A percentile compares a stretch with the other conserved stretches of the same genome.
Conservation (phyloP, 371 early-diverging fungal species). For the Haplosporangium sp. region DNA sequence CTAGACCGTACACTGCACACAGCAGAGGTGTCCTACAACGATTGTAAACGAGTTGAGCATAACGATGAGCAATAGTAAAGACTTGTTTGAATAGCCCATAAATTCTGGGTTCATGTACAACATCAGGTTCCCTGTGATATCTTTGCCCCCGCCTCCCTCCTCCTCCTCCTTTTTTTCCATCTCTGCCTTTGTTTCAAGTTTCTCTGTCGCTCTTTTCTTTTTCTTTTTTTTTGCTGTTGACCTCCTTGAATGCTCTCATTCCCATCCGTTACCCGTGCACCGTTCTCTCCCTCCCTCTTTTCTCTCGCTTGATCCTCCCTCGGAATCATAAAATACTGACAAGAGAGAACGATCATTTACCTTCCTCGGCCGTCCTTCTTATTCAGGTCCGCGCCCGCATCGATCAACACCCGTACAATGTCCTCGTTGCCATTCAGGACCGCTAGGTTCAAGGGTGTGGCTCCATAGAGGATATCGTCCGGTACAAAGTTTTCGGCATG, state of each 20-base stretch:
- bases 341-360: conserved; percentile 45
- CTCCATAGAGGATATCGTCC: conserved; percentile 58
- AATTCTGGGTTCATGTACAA: neutral
- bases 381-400: conserved; percentile 73
- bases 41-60: neutral
- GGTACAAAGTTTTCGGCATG: conserved; percentile 54
- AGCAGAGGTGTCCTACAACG: conserved; percentile 64
- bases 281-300: neutral
- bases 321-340: neutral
- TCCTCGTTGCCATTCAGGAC: conserved; percentile 73
- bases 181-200: conserved; percentile 1
- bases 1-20: conserved; percentile 71
- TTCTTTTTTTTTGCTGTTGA: no score
- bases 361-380: conserved; percentile 77
- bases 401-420: conserved; percentile 67
- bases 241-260: conserved; percentile 25
- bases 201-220: neutral
- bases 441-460: conserved; percentile 76
- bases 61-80: no score
- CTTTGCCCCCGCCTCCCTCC: neutral
- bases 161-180: neutral
- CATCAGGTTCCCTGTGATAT: no score
- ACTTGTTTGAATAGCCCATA: no score
- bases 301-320: neutral
- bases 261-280: neutral